Evolutionary conservation across 2,329 filamentous ascomycete genomes (phyloP).

Genomic region (Thielaviopsis euricoi): DNA sequence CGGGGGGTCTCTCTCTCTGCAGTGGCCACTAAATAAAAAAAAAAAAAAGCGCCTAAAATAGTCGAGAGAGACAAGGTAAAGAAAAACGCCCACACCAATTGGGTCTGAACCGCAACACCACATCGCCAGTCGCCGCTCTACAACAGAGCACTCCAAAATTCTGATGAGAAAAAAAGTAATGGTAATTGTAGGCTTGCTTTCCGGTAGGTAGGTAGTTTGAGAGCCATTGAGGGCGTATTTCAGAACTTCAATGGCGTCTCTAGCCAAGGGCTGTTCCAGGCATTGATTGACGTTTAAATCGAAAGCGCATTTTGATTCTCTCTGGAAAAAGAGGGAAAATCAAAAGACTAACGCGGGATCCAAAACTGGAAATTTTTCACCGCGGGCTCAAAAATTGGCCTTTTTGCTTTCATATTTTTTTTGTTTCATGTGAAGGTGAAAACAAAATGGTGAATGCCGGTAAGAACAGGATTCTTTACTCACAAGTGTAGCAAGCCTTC

Average conservation of each 20-base stretch:
- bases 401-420: neutral
- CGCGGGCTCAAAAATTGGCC: neutral
- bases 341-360: neutral
- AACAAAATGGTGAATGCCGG: conserved; percentile 3
- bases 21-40: neutral
- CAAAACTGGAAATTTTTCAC: neutral
- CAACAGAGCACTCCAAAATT: neutral
- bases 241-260: neutral
- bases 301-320: neutral
- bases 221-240: neutral
- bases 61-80: neutral
- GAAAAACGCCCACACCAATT: neutral
- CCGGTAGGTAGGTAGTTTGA: neutral
- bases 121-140: neutral
- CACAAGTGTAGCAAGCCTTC: conserved; percentile 36
- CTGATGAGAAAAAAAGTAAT: neutral
- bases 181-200: neutral
- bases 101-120: neutral
- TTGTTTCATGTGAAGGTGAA: neutral
- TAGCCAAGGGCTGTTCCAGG: neutral
- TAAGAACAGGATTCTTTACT: conserved; percentile 18
- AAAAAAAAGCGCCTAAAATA: neutral
- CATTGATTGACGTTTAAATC: neutral
- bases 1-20: neutral
- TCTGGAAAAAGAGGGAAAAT: neutral